Evolutionary conservation across 75 land plant species (phyloP).

Genomic region (Cupressus sempervirens): DNA sequence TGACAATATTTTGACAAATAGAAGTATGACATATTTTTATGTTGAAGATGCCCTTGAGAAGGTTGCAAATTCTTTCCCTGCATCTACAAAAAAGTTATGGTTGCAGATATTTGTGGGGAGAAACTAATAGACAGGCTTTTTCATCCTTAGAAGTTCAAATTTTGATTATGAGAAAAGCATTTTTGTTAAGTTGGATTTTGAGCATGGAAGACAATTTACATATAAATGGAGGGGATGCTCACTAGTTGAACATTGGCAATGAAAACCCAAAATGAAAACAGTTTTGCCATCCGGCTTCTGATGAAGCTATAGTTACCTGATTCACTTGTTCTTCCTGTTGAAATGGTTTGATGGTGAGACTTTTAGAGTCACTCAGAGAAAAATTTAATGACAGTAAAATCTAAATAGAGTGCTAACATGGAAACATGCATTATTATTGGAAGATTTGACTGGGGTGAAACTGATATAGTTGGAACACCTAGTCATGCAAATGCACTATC

Average conservation of each 20-base stretch:
- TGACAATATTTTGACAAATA: conserved; percentile 83
- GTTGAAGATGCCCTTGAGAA: conserved; percentile 89
- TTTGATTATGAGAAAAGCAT: conserved; percentile 40
- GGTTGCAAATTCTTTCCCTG: conserved; percentile 45
- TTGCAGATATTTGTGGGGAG: conserved; percentile 43
- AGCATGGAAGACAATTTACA: conserved; percentile 41
- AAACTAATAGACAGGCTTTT: conserved; percentile 37
- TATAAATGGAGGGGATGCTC: conserved; percentile 46
- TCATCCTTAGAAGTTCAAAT: conserved; percentile 40
- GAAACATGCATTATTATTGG: conserved; percentile 78
- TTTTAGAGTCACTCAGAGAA: conserved; percentile 73
- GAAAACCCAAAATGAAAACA: conserved; percentile 37
- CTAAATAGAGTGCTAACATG: conserved; percentile 76
- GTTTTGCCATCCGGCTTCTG: conserved; percentile 62
- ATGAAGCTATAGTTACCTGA: conserved; percentile 89
- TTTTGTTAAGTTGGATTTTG: conserved; percentile 30
- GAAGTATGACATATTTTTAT: conserved; percentile 63
- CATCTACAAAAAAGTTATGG: conserved; percentile 38
- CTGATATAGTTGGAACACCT: conserved; percentile 78
- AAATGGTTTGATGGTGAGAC: conserved; percentile 83
- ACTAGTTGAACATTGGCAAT: conserved; percentile 37
- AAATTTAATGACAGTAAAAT: too few relatives aligned
- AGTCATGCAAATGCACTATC: conserved; percentile 80
- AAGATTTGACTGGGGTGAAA: conserved; percentile 75
- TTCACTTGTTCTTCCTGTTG: conserved; percentile 69